phyloP scores from a whole-genome alignment of 179 eudicot species.

The Silene coronaria region DNA sequence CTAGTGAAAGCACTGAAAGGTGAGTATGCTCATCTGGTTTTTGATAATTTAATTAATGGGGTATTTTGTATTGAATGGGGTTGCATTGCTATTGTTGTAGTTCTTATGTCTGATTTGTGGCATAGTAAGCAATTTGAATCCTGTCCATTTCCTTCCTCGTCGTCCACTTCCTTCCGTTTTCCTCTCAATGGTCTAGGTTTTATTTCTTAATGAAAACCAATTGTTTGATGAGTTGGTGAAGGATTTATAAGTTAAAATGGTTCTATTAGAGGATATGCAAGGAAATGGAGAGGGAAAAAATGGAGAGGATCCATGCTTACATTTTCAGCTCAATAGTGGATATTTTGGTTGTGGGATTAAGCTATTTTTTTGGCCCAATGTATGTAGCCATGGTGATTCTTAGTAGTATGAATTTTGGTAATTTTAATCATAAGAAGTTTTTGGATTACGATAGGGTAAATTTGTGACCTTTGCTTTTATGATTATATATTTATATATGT shows the following conservation, averaged over 20 bases:
- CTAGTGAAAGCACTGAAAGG: background rate
- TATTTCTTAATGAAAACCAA: too few relatives aligned
- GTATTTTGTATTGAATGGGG: background rate
- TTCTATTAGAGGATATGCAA: too few relatives aligned
- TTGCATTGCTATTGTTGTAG: conserved; percentile 3
- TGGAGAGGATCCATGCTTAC: background rate
- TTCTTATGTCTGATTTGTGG: background rate
- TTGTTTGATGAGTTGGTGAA: too few relatives aligned
- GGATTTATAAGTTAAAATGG: too few relatives aligned
- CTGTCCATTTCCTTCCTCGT: background rate
- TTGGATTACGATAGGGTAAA: background rate
- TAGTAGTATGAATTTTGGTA: background rate
- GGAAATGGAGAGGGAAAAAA: too few relatives aligned
- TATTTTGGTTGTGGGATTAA: background rate
- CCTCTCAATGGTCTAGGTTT: too few relatives aligned
- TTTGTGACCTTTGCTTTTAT: background rate
- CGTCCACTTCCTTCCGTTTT: too few relatives aligned
- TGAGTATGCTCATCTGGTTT: background rate
- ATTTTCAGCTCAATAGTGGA: background rate
- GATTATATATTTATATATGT: background rate
- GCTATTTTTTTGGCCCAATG: background rate
- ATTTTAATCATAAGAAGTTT: background rate
- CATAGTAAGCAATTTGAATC: background rate
- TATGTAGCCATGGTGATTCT: background rate
- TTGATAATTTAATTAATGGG: background rate